These are phyloP conservation scores for Amylocarpus encephaloides DNA, from an alignment of 2,329 filamentous ascomycete species.

Conservation along the genomic window DNA sequence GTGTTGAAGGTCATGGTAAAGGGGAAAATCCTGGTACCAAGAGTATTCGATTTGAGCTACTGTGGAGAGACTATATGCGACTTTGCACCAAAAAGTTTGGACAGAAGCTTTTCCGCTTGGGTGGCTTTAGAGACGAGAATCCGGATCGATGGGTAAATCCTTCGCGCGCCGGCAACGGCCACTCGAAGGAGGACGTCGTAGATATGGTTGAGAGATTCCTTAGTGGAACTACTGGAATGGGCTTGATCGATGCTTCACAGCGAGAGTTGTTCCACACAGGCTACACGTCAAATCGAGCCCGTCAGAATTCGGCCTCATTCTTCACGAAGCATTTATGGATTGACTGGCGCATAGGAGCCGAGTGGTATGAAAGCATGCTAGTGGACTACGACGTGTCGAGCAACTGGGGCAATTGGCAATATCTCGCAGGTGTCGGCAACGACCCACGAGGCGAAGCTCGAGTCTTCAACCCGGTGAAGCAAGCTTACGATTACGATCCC, in stretches of 20 bases:
- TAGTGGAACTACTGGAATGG: constrained; percentile 65
- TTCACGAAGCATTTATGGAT: constrained; percentile 66
- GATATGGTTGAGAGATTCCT: constrained; percentile 52
- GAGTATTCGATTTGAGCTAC: constrained; percentile 63
- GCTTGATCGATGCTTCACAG: constrained; percentile 71
- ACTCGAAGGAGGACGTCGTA: constrained; percentile 37
- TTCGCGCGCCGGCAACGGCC: constrained; percentile 17
- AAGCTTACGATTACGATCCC: constrained; percentile 70
- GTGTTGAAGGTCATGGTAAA: constrained; percentile 47
- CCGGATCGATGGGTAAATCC: constrained; percentile 31
- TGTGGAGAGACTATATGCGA: constrained; percentile 79
- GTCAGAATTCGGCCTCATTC: constrained; percentile 73
- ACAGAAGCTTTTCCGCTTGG: constrained; percentile 53
- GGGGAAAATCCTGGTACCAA: constrained; percentile 69
- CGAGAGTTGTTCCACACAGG: constrained; percentile 69
- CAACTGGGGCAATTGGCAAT: constrained; percentile 83
- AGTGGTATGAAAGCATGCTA: constrained; percentile 73
- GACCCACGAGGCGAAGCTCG: constrained; percentile 62
- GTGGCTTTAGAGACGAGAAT: constrained; percentile 51
- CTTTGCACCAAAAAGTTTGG: constrained; percentile 68
- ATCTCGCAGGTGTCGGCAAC: constrained; percentile 72
- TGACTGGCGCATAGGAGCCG: constrained; percentile 75
- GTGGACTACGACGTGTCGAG: constrained; percentile 70
- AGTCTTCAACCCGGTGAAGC: constrained; percentile 79
- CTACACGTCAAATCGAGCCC: constrained; percentile 69